Base-by-base conservation (phyloP, 257 asterid genomes). In the Plantago ovata region DNA sequence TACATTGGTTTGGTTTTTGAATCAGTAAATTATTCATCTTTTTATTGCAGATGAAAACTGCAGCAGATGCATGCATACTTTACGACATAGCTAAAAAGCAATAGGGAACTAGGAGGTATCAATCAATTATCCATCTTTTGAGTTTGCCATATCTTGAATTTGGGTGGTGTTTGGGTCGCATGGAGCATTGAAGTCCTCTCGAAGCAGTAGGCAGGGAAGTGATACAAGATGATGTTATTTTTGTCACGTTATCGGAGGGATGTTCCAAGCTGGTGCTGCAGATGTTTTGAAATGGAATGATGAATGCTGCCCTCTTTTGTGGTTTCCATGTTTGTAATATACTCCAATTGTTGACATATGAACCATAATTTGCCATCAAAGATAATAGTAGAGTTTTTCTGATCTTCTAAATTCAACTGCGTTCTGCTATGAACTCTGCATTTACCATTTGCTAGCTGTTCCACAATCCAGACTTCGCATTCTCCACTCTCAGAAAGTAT, bases 1-100 rank as follows among this genome's bases (percentile, higher is more conserved):
- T 13, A 19, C 9, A 32, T 28, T 28, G 36, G 4, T 28, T 28
- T 19, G 36, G 24, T 49, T 11, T 15, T 23, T 50, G 36, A 22
- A 50, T 48, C 52, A 22, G 18, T 21, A 23, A 66, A 64, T 69
- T 23, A 21, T 68, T 64, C 41, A 10, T 70, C 63, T 54, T 61
- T n/a, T 61, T 61, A 15, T 64, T 55, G 70, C 90, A 92, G 95
- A 81, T 92, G 75, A 92, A 92, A 75, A 88, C 95, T 19, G 96
- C 98, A 1, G 92, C 95, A 45, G 96, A 93, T 77, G 86, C 79
- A 50, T 93, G 97, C 74, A 82, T 89, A 69, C 80, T 77, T 43
- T 80, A 86, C 59, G 99, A 93, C 78, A 79, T 86, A 36, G 76
- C 64, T 67, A 86, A 84, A 58, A 73, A 75, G 79, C 84, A 81